Evolutionary conservation across 208 protist genomes (phyloP).

Genomic region (Blastocrithidia nonstop): DNA sequence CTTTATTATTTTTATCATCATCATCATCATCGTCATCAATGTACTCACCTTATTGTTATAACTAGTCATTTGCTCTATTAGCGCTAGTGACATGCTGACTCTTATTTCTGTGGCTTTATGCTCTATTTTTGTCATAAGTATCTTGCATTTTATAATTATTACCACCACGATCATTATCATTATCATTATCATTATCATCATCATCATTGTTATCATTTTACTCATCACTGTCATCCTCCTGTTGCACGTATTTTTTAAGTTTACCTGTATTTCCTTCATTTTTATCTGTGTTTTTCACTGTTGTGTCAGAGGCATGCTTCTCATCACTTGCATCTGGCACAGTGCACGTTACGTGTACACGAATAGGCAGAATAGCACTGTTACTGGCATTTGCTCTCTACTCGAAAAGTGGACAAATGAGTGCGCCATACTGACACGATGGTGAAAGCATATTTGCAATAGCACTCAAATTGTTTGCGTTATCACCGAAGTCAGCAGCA

Average conservation of each 20-base stretch:
- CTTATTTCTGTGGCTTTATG: too few relatives aligned
- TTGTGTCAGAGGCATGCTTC: too few relatives aligned
- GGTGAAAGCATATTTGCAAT: too few relatives aligned
- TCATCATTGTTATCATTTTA: constrained; percentile 3
- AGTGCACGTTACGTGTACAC: background rate
- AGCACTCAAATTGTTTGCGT: too few relatives aligned
- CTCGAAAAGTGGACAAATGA: too few relatives aligned
- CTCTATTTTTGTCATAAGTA: constrained; percentile 7
- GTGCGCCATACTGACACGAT: too few relatives aligned
- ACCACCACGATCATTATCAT: constrained; percentile 13
- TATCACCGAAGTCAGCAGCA: too few relatives aligned
- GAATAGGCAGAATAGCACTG: constrained; percentile 48
- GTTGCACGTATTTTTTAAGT: constrained; percentile 5
- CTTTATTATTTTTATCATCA: constrained; percentile 7
- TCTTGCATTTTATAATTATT: constrained; percentile 5
- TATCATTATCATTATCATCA: constrained; percentile 11
- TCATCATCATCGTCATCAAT: constrained; percentile 6
- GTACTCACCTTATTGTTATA: too few relatives aligned
- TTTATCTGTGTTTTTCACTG: constrained; percentile 2
- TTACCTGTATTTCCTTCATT: constrained; percentile 1
- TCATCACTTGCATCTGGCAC: too few relatives aligned
- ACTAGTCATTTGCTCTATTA: too few relatives aligned
- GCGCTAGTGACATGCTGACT: too few relatives aligned
- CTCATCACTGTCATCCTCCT: background rate
- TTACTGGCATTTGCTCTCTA: constrained; percentile 22